A percentile compares a stretch with the other conserved stretches of the same genome.
Conservation (phyloP, 257 asterid species). For the Nicotiana sylvestris region DNA sequence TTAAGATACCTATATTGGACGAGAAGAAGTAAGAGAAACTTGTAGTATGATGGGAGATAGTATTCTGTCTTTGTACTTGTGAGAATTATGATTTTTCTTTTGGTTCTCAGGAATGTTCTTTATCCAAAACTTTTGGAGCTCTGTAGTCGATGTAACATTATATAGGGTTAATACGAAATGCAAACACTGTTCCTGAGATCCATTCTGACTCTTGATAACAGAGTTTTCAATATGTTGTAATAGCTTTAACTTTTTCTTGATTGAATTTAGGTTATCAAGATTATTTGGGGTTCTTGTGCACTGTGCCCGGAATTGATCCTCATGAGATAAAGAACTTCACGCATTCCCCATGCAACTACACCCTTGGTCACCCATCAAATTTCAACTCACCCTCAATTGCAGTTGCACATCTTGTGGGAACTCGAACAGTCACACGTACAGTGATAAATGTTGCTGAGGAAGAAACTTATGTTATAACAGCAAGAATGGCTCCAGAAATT, state of each 20-base stretch:
- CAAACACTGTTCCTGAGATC: not conserved
- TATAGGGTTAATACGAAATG: not conserved
- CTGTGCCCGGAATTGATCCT: conserved; percentile 71
- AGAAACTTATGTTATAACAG: conserved; percentile 81
- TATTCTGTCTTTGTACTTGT: not conserved
- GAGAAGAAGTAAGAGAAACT: not conserved
- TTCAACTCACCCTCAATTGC: conserved; percentile 83
- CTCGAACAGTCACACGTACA: conserved; percentile 67
- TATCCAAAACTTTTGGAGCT: not conserved
- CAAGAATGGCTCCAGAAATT: conserved; percentile 83
- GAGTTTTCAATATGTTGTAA: not conserved
- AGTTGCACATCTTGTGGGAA: conserved; percentile 85
- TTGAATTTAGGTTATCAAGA: conserved; percentile 62
- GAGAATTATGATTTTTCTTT: not conserved
- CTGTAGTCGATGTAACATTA: not conserved
- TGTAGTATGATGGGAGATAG: not conserved
- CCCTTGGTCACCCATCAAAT: conserved; percentile 81
- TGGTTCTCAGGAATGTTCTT: not conserved
- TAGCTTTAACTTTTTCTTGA: conserved; percentile 13
- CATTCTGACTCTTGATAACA: not conserved
- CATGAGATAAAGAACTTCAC: conserved; percentile 67
- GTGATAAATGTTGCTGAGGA: conserved; percentile 83
- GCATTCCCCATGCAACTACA: conserved; percentile 81
- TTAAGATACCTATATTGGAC: not conserved
- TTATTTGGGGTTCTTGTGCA: conserved; percentile 92